A percentile compares a stretch with the other conserved stretches of the same genome.
These are phyloP conservation scores for Melanogaster broomeanus DNA, from an alignment of 768 basidiomycete genomes.

Conservation along the genomic window DNA sequence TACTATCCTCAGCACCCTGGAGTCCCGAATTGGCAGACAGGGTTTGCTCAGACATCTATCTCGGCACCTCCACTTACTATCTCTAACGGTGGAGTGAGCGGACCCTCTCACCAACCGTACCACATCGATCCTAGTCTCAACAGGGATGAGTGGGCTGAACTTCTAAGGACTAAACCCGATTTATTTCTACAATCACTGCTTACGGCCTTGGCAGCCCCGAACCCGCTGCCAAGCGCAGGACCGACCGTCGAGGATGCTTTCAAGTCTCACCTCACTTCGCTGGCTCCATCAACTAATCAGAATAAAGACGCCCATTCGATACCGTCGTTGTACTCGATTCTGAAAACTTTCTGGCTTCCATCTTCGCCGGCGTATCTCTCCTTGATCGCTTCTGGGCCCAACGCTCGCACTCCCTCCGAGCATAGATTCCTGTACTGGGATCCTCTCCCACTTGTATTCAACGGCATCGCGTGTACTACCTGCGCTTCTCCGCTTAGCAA, in stretches of 20 bases:
- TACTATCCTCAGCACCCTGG: slow-evolving; percentile 35
- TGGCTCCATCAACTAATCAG: slow-evolving; percentile 50
- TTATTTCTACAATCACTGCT: slow-evolving; percentile 60
- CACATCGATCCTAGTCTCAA: slow-evolving; percentile 54
- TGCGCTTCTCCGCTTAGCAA: slow-evolving; percentile 64
- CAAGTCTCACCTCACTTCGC: slow-evolving; percentile 70
- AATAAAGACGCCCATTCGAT: slow-evolving; percentile 50
- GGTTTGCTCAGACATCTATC: slow-evolving; percentile 29
- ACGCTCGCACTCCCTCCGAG: slow-evolving; percentile 67
- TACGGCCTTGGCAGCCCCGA: slow-evolving; percentile 58
- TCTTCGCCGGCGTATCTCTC: slow-evolving; percentile 77
- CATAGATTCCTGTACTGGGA: slow-evolving; percentile 89
- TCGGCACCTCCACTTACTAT: slow-evolving; percentile 37
- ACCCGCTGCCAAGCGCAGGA: slow-evolving; percentile 60
- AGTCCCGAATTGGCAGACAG: slow-evolving; percentile 30
- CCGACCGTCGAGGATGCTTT: slow-evolving; percentile 76
- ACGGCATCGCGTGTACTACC: slow-evolving; percentile 73
- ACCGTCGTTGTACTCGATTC: slow-evolving; percentile 71
- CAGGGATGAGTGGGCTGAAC: slow-evolving; percentile 65
- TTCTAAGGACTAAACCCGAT: slow-evolving; percentile 56
- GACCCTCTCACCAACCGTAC: slow-evolving; percentile 27
- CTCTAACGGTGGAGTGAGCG: slow-evolving; percentile 23
- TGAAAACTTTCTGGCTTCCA: slow-evolving; percentile 86
- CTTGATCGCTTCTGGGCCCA: slow-evolving; percentile 69
- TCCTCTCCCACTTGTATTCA: slow-evolving; percentile 79